Conservation (phyloP, 225 moss, liverwort and hornwort species). For the Sphagnum tenellum region DNA sequence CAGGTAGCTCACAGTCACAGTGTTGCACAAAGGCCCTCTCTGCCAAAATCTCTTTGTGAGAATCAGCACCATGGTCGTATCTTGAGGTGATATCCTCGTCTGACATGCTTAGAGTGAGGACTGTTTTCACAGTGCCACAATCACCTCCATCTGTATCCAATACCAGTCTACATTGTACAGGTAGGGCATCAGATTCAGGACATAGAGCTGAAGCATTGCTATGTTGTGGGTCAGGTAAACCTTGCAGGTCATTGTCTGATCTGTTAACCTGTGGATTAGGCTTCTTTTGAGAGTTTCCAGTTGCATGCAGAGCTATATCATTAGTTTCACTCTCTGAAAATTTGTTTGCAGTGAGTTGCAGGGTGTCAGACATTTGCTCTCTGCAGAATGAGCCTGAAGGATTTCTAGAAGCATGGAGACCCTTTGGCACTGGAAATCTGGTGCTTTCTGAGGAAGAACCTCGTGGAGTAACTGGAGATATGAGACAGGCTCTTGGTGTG, state of each 20-base stretch:
- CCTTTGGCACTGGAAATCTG: slow-evolving; percentile 9
- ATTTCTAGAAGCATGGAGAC: background rate
- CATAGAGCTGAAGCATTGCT: background rate
- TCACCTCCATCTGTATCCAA: background rate
- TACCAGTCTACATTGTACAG: background rate
- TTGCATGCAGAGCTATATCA: background rate
- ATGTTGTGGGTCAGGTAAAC: background rate
- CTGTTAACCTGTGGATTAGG: slow-evolving; percentile 3
- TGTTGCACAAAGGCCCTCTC: background rate
- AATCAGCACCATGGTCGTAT: too few relatives aligned
- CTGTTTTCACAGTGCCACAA: background rate
- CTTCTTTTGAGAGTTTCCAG: background rate
- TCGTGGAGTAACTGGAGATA: slow-evolving; percentile 18
- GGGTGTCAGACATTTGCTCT: slow-evolving; percentile 15
- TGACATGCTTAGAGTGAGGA: background rate
- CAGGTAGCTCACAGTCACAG: background rate
- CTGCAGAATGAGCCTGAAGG: too few relatives aligned
- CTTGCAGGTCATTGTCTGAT: background rate
- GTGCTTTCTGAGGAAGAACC: slow-evolving; percentile 4
- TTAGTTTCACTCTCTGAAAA: background rate
- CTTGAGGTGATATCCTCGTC: background rate
- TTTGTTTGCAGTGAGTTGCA: slow-evolving; percentile 27
- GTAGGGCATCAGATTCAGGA: background rate
- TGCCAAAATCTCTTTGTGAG: too few relatives aligned
- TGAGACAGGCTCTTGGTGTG: slow-evolving; percentile 18